Base-by-base conservation (phyloP, 2,329 filamentous ascomycete species). In the Colletotrichum chlorophyti region DNA sequence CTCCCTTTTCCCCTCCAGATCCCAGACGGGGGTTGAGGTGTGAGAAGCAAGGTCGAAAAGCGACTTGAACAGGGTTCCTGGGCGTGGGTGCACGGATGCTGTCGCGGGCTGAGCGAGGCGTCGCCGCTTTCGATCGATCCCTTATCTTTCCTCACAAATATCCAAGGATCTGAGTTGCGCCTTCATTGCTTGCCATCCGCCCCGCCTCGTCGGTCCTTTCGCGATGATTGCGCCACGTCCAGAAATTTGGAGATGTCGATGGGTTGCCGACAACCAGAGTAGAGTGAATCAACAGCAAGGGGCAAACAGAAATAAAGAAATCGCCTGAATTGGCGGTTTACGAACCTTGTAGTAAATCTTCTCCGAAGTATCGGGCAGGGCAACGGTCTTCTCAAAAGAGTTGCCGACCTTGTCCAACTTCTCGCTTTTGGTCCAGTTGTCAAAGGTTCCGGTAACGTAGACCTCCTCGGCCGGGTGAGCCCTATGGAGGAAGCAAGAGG, bases 261-360 rank as follows among this genome's bases (percentile, higher is more conserved):
- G 45, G 38, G 49, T 32, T 37, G n/a, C 45, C 31, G 45, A 24
- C 27, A 32, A 47, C 21, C 43, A 21, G 40, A 37, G 41, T 38
- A 32, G 40, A 23, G 48, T 21, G 15, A 29, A 37, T 24, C 55
- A 24, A 64, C 27, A 31, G 47, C 50, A 43, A 46, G 23, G 50
- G 52, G 57, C 52, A 46, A 55, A 58, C n/a, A n/a, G n/a, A n/a
- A n/a, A n/a, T n/a, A 43, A 17, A 17, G 9, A 59, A 59, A 51
- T 34, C 43, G 47, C 45, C 53, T 35, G 29, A 26, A 46, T 51
- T 35, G 52, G 40, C 40, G 14, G 38, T 27, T n/a, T 41, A 79
- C 81, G 66, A 80, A 97, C 94, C 91, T 99, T 99, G 87, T 97
- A 99, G 71, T 89, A 88, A 66, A 96, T 89, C 79, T 95, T 97